phyloP scores from a whole-genome alignment of 345 rosid genomes.

The Dipteronia dyeriana region DNA sequence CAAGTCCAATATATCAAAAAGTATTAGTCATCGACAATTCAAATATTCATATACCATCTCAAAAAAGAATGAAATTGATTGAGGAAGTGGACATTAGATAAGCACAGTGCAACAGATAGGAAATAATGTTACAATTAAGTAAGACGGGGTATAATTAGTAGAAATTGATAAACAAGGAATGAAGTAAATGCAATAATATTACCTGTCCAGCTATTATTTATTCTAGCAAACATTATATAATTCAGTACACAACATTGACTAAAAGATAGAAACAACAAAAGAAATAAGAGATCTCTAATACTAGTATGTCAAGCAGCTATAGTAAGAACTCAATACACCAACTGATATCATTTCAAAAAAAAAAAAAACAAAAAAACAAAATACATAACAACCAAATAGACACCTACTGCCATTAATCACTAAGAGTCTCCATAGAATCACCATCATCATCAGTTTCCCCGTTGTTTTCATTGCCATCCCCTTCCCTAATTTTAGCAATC shows the following conservation, averaged over 20 bases:
- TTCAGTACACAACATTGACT: conserved; percentile 2
- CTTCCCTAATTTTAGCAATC: conserved; percentile 52
- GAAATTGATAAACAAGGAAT: background rate
- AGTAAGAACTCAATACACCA: conserved; percentile 14
- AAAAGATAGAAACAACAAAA: conserved; percentile 10
- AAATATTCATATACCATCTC: background rate
- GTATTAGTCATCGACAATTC: background rate
- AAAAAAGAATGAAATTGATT: background rate
- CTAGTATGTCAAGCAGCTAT: conserved; percentile 7
- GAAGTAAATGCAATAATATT: background rate
- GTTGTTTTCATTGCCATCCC: conserved; percentile 19
- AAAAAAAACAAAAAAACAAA: background rate
- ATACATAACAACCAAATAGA: background rate
- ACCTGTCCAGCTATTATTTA: background rate
- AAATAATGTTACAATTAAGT: background rate
- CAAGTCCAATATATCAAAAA: background rate
- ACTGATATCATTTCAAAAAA: background rate
- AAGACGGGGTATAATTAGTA: background rate
- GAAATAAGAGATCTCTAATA: conserved; percentile 1
- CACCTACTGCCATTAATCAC: conserved; percentile 24
- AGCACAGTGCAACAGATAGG: background rate
- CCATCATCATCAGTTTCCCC: conserved; percentile 27
- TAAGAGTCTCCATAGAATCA: conserved; percentile 31
- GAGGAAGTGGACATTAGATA: background rate
- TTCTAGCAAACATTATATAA: conserved; percentile 9